These are phyloP conservation scores for Hirsutella rhossiliensis DNA, from an alignment of 2,329 filamentous ascomycete genomes.

Conservation along the genomic window DNA sequence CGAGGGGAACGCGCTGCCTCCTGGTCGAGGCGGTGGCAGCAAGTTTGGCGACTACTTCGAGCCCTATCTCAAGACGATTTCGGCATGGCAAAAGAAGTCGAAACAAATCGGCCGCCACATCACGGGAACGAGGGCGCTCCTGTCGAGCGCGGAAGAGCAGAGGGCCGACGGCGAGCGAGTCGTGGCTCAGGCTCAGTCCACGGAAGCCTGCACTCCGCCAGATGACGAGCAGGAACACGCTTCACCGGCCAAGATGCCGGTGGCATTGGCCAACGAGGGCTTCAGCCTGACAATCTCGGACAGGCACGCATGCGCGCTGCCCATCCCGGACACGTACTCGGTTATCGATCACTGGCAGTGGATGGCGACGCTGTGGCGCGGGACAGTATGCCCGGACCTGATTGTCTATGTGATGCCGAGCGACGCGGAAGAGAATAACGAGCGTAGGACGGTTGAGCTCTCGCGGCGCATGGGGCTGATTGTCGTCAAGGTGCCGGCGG, in stretches of 20 bases:
- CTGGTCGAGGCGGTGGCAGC: neutral
- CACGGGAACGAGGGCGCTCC: constrained; percentile 12
- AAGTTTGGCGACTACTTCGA: constrained; percentile 29
- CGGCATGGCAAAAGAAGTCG: constrained; percentile 60
- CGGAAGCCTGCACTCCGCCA: constrained; percentile 1
- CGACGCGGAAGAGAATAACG: constrained; percentile 21
- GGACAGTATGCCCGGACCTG: constrained; percentile 70
- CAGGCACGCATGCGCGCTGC: constrained; percentile 58
- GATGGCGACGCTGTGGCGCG: constrained; percentile 90
- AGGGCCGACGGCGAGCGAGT: constrained; percentile 2
- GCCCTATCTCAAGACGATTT: constrained; percentile 54
- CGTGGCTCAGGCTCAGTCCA: neutral
- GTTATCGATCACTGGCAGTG: constrained; percentile 94
- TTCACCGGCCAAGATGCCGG: constrained; percentile 34
- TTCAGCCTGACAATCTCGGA: constrained; percentile 76
- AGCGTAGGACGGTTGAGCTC: constrained; percentile 42
- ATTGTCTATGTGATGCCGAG: constrained; percentile 51
- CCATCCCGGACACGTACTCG: constrained; percentile 65
- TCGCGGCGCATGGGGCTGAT: constrained; percentile 37
- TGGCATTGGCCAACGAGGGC: constrained; percentile 64
- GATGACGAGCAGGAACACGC: constrained; percentile 3
- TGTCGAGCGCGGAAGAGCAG: neutral
- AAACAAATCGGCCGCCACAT: constrained; percentile 51
- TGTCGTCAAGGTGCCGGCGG: constrained; percentile 35
- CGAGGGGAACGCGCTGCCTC: constrained; percentile 6